Conservation (phyloP, 164 flowering plant species). For the Magnolia changhungtana region DNA sequence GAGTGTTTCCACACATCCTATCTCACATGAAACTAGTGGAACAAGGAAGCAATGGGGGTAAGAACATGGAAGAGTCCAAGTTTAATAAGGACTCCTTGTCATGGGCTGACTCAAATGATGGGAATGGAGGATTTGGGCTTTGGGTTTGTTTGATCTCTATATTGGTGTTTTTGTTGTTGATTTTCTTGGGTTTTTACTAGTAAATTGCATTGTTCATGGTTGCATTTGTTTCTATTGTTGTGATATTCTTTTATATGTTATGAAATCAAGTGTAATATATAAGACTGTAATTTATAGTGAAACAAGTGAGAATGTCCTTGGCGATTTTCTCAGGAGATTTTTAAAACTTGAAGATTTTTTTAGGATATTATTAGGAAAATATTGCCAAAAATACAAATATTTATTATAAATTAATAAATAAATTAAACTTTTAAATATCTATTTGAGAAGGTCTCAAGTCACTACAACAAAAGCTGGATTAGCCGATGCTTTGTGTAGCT, state of each 20-base stretch:
- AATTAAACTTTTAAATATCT: too few relatives aligned
- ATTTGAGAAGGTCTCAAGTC: too few relatives aligned
- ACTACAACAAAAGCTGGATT: too few relatives aligned
- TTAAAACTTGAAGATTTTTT: too few relatives aligned
- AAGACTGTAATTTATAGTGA: too few relatives aligned
- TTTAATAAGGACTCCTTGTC: slow-evolving; percentile 26
- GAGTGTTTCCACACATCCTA: slow-evolving; percentile 53
- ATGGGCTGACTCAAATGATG: slow-evolving; percentile 30
- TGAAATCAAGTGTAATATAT: background rate
- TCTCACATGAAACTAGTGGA: slow-evolving; percentile 37
- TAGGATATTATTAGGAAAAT: too few relatives aligned
- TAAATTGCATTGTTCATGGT: background rate
- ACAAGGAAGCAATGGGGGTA: slow-evolving; percentile 9
- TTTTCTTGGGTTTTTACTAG: background rate
- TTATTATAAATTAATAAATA: too few relatives aligned
- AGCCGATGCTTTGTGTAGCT: too few relatives aligned
- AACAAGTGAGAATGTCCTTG: too few relatives aligned
- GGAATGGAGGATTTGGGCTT: slow-evolving; percentile 10
- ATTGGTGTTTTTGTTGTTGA: slow-evolving; percentile 10
- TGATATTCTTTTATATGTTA: background rate
- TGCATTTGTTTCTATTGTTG: background rate
- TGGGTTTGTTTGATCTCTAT: slow-evolving; percentile 15
- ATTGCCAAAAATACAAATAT: too few relatives aligned
- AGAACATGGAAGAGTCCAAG: slow-evolving; percentile 8
- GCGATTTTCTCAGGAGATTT: too few relatives aligned